Base-by-base conservation (phyloP, 2,329 filamentous ascomycete genomes). In the Lizonia empirigonia region DNA sequence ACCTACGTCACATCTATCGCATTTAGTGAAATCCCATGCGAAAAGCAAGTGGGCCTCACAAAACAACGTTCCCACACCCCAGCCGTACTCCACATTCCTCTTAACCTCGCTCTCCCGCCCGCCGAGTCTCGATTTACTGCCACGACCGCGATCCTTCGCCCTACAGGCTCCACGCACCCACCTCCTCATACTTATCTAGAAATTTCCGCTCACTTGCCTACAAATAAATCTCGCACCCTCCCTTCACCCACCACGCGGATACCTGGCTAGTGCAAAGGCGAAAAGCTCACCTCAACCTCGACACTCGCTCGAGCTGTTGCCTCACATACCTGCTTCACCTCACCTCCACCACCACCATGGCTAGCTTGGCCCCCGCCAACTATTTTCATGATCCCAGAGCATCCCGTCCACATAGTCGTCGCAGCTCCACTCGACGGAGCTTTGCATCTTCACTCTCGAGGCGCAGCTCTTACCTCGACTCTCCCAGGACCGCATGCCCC, bases 401-500 rank as follows among this genome's bases (percentile, higher is more conserved):
- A 22, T 46, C 50, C 30, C 51, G 41, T 20, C 45, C 62, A 20
- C 62, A 59, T 32, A 53, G 38, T 16, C 66, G 66, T 15, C 64
- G 62, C 20, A 64, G 55, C 49, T 71, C 68, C 9, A 60, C 59
- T 23, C 67, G 64, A 55, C 61, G 52, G 45, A 67, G 64, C 49
- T 65, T 63, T 32, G 55, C 60, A 16, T 64, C 64, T 9, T 37
- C 57, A 4, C 51, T 64, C 22, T 58, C 63, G 8, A 50, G 58
- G 19, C 56, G 60, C 13, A 44, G 52, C 38, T 63, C 68, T 20
- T 49, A 56, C 30, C 35, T 68, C 20, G 67, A 69, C 33, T 63
- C 62, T 33, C 64, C 63, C 20, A 67, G 71, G 50, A 66, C 65
- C 16, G 49, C 58, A n/a, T 68, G 65, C 44, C 68, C 70, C 45